These are phyloP conservation scores for Pyrenophora seminiperda DNA, from an alignment of 2,329 filamentous ascomycete genomes.

Conservation along the genomic window DNA sequence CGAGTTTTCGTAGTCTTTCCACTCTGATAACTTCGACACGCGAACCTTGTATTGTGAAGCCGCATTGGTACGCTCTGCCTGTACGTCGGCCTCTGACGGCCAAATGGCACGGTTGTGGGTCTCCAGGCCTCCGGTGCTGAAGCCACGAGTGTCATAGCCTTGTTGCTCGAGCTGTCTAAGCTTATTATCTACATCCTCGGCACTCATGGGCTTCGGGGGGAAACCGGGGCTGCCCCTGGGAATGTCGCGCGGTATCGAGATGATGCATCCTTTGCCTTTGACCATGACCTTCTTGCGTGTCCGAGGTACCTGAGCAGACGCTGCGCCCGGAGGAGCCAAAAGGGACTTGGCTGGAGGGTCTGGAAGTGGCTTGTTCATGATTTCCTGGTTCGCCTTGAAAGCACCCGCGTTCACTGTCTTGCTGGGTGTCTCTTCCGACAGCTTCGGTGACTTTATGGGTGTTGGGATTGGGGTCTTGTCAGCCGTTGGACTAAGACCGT, in stretches of 20 bases:
- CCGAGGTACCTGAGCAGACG: slow-evolving; percentile 39
- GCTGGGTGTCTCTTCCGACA: slow-evolving; percentile 25
- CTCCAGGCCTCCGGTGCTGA: slow-evolving; percentile 54
- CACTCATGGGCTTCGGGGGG: slow-evolving; percentile 50
- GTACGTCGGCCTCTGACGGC: slow-evolving; percentile 66
- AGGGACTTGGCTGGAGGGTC: slow-evolving; percentile 15
- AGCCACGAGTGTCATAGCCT: slow-evolving; percentile 72
- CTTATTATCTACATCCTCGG: slow-evolving; percentile 65
- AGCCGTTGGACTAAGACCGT: slow-evolving; percentile 24
- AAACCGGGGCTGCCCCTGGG: slow-evolving; percentile 50
- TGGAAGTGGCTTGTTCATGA: slow-evolving; percentile 9
- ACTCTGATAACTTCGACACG: slow-evolving; percentile 72
- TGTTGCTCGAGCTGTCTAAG: slow-evolving; percentile 69
- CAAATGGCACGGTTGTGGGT: slow-evolving; percentile 70
- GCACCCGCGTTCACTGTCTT: slow-evolving; percentile 14
- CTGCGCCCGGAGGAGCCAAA: slow-evolving; percentile 24
- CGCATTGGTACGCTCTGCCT: slow-evolving; percentile 59
- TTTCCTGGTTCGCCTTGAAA: slow-evolving; percentile 5
- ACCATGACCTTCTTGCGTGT: slow-evolving; percentile 53
- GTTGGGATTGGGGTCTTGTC: slow-evolving; percentile 25
- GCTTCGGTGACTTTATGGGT: slow-evolving; percentile 25
- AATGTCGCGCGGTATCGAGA: slow-evolving; percentile 52
- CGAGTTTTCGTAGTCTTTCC: slow-evolving; percentile 80
- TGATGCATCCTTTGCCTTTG: slow-evolving; percentile 53
- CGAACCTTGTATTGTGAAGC: slow-evolving; percentile 62